Evolutionary conservation across 805 yeast species (phyloP).

Genomic region (Saccharomycopsis lassenensis): DNA sequence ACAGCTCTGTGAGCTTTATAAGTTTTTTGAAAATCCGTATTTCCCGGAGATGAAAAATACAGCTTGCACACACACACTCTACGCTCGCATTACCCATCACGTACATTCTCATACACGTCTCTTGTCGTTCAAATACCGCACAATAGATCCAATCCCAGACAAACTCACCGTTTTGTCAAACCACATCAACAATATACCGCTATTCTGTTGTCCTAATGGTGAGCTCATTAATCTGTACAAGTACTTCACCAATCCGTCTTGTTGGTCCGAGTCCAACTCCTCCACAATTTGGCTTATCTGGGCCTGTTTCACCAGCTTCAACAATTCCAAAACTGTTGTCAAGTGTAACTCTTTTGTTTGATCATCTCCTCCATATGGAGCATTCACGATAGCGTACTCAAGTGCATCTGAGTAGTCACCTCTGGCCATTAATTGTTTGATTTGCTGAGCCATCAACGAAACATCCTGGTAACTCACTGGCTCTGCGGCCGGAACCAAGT

Average conservation of each 20-base stretch:
- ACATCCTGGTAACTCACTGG: conserved; percentile 44
- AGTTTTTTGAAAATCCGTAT: too few species aligned
- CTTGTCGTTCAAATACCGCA: conserved; percentile 78
- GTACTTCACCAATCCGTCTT: conserved; percentile 71
- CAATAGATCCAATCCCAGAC: conserved; percentile 83
- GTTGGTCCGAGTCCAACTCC: conserved; percentile 49
- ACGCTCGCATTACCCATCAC: too few species aligned
- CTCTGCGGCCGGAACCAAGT: conserved; percentile 44
- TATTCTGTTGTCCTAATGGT: conserved; percentile 70
- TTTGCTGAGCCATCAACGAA: conserved; percentile 40
- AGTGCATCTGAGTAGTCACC: conserved; percentile 69
- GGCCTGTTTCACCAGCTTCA: conserved; percentile 53
- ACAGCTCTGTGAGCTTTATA: too few species aligned
- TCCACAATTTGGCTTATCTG: conserved; percentile 58
- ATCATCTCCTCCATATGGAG: conserved; percentile 75
- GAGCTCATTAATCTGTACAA: conserved; percentile 78
- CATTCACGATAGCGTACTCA: conserved; percentile 47
- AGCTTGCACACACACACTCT: too few species aligned
- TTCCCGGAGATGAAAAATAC: too few species aligned
- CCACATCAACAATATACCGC: conserved; percentile 83
- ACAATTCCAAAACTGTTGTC: conserved; percentile 54
- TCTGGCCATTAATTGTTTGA: conserved; percentile 52
- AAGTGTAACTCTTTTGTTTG: conserved; percentile 39
- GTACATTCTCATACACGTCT: conserved; percentile 65
- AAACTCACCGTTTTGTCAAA: conserved; percentile 78